A percentile compares a stretch with the other conserved stretches of the same genome.
phyloP scores from a whole-genome alignment of 805 yeast species.

The Zygosaccharomyces pseudorouxii region DNA sequence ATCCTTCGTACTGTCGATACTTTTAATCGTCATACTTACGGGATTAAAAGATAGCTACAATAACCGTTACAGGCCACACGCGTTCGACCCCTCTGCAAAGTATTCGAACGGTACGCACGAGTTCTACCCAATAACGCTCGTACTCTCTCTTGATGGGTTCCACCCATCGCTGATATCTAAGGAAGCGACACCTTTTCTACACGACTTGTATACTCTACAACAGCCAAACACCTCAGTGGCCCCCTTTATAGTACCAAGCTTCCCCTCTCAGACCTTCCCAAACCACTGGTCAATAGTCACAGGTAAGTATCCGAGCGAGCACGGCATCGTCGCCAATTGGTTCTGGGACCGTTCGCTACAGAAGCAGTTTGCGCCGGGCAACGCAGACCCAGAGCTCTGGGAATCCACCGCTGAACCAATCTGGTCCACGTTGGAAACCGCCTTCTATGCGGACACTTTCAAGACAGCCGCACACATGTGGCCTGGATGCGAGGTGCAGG shows the following conservation, averaged over 20 bases:
- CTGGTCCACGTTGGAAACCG: conserved; percentile 70
- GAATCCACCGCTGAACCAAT: conserved; percentile 77
- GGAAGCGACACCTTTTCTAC: conserved; percentile 65
- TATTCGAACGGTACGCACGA: conserved; percentile 57
- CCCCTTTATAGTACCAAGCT: conserved; percentile 82
- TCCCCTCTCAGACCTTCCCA: conserved; percentile 86
- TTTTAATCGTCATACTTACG: not conserved
- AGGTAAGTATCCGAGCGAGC: conserved; percentile 76
- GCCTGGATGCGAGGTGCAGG: conserved; percentile 85
- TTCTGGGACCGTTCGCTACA: conserved; percentile 48
- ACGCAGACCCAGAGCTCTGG: conserved; percentile 60
- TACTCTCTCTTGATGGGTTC: conserved; percentile 82
- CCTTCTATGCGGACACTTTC: conserved; percentile 41
- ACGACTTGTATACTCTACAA: conserved; percentile 47
- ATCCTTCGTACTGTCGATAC: not conserved
- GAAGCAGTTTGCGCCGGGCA: conserved; percentile 51
- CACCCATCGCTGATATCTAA: conserved; percentile 80
- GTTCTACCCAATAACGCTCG: conserved; percentile 73
- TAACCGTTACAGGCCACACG: not conserved
- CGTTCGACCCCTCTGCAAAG: conserved; percentile 20
- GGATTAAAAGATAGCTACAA: conserved; percentile 2
- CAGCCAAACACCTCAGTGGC: conserved; percentile 29
- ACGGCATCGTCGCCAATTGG: conserved; percentile 64
- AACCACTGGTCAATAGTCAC: conserved; percentile 91
- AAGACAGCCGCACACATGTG: conserved; percentile 72